Conservation (phyloP, 768 basidiomycete genomes). For the Fomitopsis serialis region DNA sequence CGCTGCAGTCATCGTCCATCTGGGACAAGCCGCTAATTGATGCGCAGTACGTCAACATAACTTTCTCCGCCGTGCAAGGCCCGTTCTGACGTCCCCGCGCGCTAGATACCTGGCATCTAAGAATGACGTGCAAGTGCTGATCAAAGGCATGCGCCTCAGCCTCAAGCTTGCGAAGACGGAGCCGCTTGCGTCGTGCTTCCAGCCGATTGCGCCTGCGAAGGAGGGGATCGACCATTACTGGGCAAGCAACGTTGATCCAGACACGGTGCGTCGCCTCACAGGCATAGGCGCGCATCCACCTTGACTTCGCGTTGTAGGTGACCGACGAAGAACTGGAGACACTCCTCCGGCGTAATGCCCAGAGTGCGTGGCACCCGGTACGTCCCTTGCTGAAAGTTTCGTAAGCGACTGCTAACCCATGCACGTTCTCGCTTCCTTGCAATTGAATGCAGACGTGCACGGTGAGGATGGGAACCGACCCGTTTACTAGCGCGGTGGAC, state of each 20-base stretch:
- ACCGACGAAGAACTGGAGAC: constrained; percentile 15
- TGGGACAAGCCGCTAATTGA: constrained; percentile 24
- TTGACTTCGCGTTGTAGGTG: constrained; percentile 29
- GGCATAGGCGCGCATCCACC: constrained; percentile 29
- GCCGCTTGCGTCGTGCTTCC: constrained; percentile 7
- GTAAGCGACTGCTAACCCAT: background rate
- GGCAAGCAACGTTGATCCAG: constrained; percentile 9
- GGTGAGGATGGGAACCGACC: constrained; percentile 10
- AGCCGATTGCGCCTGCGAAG: background rate
- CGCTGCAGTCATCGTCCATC: constrained; percentile 13
- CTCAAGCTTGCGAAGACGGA: constrained; percentile 4
- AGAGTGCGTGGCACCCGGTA: constrained; percentile 18
- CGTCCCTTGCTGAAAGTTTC: constrained; percentile 6
- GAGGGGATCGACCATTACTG: constrained; percentile 6
- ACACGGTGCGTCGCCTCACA: constrained; percentile 21
- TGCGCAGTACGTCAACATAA: constrained; percentile 16
- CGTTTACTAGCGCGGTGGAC: constrained; percentile 13
- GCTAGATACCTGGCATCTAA: constrained; percentile 12
- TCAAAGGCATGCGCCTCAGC: constrained; percentile 5
- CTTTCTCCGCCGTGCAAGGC: no score
- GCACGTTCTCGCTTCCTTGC: background rate
- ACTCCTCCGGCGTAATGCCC: constrained; percentile 11
- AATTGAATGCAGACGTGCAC: constrained; percentile 2
- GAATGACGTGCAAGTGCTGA: constrained; percentile 8
- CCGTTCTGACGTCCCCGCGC: background rate